Evolutionary conservation across 495 filamentous ascomycete species (phyloP).

Genomic region (Sabuloglossum arenarium): DNA sequence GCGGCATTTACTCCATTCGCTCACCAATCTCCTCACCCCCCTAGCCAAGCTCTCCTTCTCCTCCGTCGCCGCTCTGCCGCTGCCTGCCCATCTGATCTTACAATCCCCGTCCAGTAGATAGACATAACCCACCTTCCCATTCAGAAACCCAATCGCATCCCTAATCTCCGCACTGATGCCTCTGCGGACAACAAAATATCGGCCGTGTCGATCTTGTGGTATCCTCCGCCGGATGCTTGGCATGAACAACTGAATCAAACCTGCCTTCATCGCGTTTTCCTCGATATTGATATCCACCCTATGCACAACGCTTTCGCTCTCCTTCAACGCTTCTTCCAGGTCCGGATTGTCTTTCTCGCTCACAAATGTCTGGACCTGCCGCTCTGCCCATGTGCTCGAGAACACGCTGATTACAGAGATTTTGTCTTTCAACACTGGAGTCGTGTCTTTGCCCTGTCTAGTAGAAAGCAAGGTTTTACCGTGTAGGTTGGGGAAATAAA

Average conservation of each 20-base stretch:
- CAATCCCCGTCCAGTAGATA: conserved; percentile 78
- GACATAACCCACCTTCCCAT: conserved; percentile 80
- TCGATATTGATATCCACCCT: conserved; percentile 73
- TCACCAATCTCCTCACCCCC: conserved; percentile 44
- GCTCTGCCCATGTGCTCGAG: conserved; percentile 64
- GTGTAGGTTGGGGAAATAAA: conserved; percentile 84
- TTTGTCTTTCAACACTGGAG: conserved; percentile 42
- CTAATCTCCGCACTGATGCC: conserved; percentile 55
- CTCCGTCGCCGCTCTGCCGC: conserved; percentile 44
- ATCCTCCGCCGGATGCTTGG: conserved; percentile 33
- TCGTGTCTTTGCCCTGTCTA: conserved; percentile 37
- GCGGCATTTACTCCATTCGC: conserved; percentile 22
- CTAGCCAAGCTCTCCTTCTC: conserved; percentile 55
- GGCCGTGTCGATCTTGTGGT: conserved; percentile 36
- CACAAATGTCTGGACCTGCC: conserved; percentile 53
- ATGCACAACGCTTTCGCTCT: conserved; percentile 34
- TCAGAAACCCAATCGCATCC: conserved; percentile 61
- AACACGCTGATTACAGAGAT: conserved; percentile 65
- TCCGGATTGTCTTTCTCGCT: conserved; percentile 39
- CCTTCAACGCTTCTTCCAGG: conserved; percentile 30
- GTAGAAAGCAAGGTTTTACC: conserved; percentile 44
- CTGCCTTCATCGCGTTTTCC: conserved; percentile 53
- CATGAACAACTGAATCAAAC: conserved; percentile 51
- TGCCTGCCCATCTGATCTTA: conserved; percentile 86
- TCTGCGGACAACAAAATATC: conserved; percentile 66